Base-by-base conservation (phyloP, 2,329 filamentous ascomycete genomes). In the Aspergillus unguis region DNA sequence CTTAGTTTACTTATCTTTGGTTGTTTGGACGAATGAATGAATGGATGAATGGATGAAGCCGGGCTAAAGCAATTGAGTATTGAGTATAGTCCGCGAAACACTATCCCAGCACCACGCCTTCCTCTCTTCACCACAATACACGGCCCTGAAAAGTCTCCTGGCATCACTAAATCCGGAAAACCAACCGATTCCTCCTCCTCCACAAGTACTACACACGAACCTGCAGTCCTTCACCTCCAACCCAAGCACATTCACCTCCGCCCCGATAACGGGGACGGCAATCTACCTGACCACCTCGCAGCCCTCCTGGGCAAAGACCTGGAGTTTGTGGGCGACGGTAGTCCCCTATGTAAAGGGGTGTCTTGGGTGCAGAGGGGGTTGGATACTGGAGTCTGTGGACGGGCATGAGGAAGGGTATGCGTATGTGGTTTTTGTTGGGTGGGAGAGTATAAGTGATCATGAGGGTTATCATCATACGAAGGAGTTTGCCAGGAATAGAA, bases 401-500 rank as follows among this genome's bases (percentile, higher is more conserved):
- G 65, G 62, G 7, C 49, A 61, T 27, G 56, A 55, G 6, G 54
- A 52, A 4, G 63, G 17, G 17, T 17, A 17, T 17, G 60, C 27
- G 3, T 71, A 66, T 58, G 53, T 71, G 6, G 69, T 69, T 23
- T 67, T 64, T 50, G 68, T 71, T 6, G 67, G 66, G n/a, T 71
- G 67, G 71, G 61, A 68, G 52, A 66, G 57, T 45, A 58, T 69
- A 5, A 60, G 65, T 40, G 46, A 65, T 26, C 69, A 72, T 52
- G 64, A 71, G 36, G 60, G 55, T 17, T 72, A 72, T 53, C 70
- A 72, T 50, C 58, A 65, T 46, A 71, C 65, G 3, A 58, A 65
- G 47, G 63, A 71, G 44, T 72, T 71, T 47, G 51, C 36, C 10
- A 58, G 62, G 27, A 61, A 64, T 38, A 53, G 57, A 29, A 52